Conservation (phyloP, 2,329 filamentous ascomycete genomes). For the Zymoseptoria ardabiliae region DNA sequence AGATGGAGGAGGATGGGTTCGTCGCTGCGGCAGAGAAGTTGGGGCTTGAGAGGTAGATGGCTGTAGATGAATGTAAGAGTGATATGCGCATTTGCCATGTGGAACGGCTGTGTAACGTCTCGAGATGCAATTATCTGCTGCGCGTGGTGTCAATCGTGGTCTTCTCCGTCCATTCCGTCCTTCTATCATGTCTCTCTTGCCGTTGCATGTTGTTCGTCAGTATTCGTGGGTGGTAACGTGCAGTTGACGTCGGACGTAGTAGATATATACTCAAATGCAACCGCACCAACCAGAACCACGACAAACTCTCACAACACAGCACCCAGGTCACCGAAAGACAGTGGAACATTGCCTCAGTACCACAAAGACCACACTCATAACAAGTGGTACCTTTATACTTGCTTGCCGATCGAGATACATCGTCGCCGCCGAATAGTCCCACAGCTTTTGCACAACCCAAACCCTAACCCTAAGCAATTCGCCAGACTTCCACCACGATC, state of each 20-base stretch:
- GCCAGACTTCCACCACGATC: background rate
- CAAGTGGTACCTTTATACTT: background rate
- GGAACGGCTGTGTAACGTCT: background rate
- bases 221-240: background rate
- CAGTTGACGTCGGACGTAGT: background rate
- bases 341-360: background rate
- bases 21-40: slow-evolving; percentile 36
- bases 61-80: slow-evolving; percentile 2
- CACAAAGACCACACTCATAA: background rate
- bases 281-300: background rate
- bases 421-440: background rate
- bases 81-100: background rate
- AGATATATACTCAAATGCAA: background rate
- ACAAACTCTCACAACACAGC: background rate
- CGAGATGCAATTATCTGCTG: background rate
- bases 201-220: background rate
- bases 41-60: slow-evolving; percentile 12
- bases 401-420: background rate
- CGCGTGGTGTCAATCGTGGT: background rate
- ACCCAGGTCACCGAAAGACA: background rate
- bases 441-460: slow-evolving; percentile 3
- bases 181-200: background rate
- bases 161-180: background rate
- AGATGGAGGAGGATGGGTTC: slow-evolving; percentile 44
- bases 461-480: background rate